Conservation (phyloP, 164 flowering plant species). For the Vitis amurensis region DNA sequence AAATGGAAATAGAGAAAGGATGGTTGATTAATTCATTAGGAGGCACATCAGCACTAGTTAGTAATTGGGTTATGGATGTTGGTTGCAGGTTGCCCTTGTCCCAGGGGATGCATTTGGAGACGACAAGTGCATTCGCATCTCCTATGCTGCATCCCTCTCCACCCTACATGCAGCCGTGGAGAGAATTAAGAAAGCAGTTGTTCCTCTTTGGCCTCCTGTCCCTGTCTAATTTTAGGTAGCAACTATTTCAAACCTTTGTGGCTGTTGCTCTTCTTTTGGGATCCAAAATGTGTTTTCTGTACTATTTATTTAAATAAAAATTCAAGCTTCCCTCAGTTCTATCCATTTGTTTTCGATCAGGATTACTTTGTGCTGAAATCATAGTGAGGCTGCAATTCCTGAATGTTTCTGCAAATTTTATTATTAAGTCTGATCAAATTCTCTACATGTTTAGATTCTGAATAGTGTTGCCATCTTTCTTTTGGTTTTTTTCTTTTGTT, state of each 20-base stretch:
- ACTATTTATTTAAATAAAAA: background rate
- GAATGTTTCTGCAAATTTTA: too few relatives aligned
- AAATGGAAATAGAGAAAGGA: too few relatives aligned
- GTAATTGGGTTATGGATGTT: background rate
- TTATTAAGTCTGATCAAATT: too few relatives aligned
- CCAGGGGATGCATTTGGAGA: slow-evolving; percentile 99
- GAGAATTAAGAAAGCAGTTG: slow-evolving; percentile 68
- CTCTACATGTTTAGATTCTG: too few relatives aligned
- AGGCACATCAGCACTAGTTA: background rate
- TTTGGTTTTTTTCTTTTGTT: too few relatives aligned
- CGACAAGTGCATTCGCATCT: slow-evolving; percentile 85
- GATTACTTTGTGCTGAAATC: background rate
- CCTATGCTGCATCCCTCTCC: slow-evolving; percentile 83
- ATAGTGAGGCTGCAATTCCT: too few relatives aligned
- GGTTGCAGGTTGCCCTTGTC: slow-evolving; percentile 83
- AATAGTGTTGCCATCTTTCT: too few relatives aligned
- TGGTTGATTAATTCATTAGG: too few relatives aligned
- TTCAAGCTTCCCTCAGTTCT: background rate
- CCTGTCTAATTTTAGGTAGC: slow-evolving; percentile 31
- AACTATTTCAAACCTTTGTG: background rate
- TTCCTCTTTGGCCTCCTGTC: slow-evolving; percentile 47
- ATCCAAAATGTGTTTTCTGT: background rate
- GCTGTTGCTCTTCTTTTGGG: background rate
- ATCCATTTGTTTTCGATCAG: background rate
- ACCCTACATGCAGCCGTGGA: slow-evolving; percentile 73